phyloP scores from a whole-genome alignment of 306 rosid species.

The Sphenostylis stenocarpa region DNA sequence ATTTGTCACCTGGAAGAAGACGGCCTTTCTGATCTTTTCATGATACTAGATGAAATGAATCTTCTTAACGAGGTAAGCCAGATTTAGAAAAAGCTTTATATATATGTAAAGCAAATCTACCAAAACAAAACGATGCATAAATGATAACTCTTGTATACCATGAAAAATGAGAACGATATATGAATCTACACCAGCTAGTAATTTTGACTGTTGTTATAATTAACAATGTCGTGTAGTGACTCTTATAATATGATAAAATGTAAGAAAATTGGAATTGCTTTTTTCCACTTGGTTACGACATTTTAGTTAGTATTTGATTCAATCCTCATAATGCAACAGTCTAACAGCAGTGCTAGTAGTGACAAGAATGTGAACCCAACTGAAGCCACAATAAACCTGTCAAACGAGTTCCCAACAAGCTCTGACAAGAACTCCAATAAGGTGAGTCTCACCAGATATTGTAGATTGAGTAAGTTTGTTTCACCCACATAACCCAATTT shows the following conservation, averaged over 20 bases:
- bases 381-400: not conserved
- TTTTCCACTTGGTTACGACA: not conserved
- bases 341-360: not conserved
- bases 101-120: not conserved
- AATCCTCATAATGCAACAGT: not conserved
- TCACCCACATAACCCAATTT: not conserved
- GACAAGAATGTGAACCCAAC: not conserved
- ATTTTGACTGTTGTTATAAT: no score
- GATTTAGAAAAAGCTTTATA: not conserved
- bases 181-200: not conserved
- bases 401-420: not conserved
- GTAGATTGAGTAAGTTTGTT: not conserved
- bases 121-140: not conserved
- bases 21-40: not conserved
- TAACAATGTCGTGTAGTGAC: no score
- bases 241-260: not conserved
- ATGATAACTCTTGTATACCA: not conserved
- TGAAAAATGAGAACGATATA: not conserved
- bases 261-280: not conserved
- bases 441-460: constrained; percentile 13
- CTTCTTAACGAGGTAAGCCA: constrained; percentile 20
- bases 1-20: not conserved
- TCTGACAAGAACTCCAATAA: not conserved
- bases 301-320: not conserved
- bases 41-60: not conserved